A percentile compares a stretch with the other conserved stretches of the same genome.
Conservation (phyloP, 352 stramenopile genomes). For the Pythium vanterpoolii region DNA sequence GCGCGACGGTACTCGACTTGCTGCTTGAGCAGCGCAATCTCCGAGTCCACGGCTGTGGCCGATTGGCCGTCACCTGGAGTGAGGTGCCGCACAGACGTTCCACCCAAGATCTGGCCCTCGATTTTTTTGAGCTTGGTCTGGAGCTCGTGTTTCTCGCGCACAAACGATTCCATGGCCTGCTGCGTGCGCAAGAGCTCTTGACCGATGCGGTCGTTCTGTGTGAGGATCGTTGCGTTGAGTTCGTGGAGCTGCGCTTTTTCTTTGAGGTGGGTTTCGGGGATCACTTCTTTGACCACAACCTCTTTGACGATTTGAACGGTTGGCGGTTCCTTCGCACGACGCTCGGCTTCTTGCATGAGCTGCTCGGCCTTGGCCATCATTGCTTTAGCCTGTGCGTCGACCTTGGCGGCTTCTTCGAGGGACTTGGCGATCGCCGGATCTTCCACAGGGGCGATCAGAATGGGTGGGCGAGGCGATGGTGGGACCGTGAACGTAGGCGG, state of each 20-base stretch:
- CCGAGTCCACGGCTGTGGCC: slow-evolving; percentile 49
- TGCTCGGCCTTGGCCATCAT: slow-evolving; percentile 73
- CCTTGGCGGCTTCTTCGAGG: slow-evolving; percentile 41
- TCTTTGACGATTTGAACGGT: slow-evolving; percentile 55
- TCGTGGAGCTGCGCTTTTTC: slow-evolving; percentile 61
- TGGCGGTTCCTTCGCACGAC: slow-evolving; percentile 30
- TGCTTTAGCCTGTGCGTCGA: slow-evolving; percentile 63
- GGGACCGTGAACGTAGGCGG: neutral
- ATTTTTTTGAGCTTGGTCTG: slow-evolving; percentile 75
- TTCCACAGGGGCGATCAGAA: slow-evolving; percentile 13
- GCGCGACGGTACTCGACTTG: slow-evolving; percentile 77
- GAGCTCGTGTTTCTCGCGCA: slow-evolving; percentile 61
- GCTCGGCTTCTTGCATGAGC: slow-evolving; percentile 61
- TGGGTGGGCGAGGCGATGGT: neutral
- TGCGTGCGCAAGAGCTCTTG: slow-evolving; percentile 73
- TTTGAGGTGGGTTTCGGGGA: slow-evolving; percentile 62
- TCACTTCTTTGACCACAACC: slow-evolving; percentile 76
- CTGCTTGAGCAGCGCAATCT: slow-evolving; percentile 72
- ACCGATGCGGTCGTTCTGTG: slow-evolving; percentile 69
- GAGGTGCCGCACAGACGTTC: slow-evolving; percentile 24
- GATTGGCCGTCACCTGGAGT: neutral
- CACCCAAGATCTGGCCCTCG: slow-evolving; percentile 72
- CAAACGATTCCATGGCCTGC: slow-evolving; percentile 57
- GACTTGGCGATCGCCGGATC: slow-evolving; percentile 41
- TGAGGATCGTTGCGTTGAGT: slow-evolving; percentile 58